A percentile compares a stretch with the other conserved stretches of the same genome.
Evolutionary conservation across 228 moss, liverwort and hornwort genomes (phyloP).

Genomic region (Sphagnum fallax): DNA sequence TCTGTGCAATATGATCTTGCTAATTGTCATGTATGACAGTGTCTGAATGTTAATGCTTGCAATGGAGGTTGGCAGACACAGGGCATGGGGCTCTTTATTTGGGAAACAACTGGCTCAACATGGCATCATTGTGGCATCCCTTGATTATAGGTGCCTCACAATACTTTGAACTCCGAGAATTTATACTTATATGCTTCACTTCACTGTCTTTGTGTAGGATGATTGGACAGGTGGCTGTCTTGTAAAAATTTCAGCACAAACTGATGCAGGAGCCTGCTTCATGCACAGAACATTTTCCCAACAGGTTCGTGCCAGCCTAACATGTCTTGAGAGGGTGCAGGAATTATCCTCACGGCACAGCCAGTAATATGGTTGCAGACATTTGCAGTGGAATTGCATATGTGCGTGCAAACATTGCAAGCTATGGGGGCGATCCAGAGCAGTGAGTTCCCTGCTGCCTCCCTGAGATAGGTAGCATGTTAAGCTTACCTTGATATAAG

Average conservation of each 20-base stretch:
- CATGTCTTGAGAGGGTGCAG: constrained; percentile 20
- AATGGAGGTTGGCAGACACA: constrained; percentile 48
- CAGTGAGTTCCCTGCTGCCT: constrained; percentile 19
- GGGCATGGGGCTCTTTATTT: constrained; percentile 91
- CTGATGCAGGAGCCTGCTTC: too few relatives aligned
- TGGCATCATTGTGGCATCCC: constrained; percentile 74
- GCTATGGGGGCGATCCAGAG: constrained; percentile 72
- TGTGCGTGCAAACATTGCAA: constrained; percentile 54
- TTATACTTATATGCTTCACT: background rate
- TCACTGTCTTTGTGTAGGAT: too few relatives aligned
- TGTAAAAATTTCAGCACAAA: too few relatives aligned
- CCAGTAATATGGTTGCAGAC: constrained; percentile 90
- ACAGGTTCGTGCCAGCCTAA: too few relatives aligned
- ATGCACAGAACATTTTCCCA: too few relatives aligned
- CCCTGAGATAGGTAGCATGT: too few relatives aligned
- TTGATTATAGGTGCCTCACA: constrained; percentile 67
- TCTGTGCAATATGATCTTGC: too few relatives aligned
- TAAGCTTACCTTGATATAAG: too few relatives aligned
- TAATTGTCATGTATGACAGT: too few relatives aligned
- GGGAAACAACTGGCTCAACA: constrained; percentile 66
- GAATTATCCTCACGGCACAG: constrained; percentile 85
- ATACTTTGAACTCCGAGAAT: too few relatives aligned
- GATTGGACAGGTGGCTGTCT: too few relatives aligned
- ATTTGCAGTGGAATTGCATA: constrained; percentile 69
- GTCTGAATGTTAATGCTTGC: background rate